Evolutionary conservation across 108 stramenopile species (phyloP), one percentile per base, ranked within the genome.

Genomic region (Conticribra weissflogii): DNA sequence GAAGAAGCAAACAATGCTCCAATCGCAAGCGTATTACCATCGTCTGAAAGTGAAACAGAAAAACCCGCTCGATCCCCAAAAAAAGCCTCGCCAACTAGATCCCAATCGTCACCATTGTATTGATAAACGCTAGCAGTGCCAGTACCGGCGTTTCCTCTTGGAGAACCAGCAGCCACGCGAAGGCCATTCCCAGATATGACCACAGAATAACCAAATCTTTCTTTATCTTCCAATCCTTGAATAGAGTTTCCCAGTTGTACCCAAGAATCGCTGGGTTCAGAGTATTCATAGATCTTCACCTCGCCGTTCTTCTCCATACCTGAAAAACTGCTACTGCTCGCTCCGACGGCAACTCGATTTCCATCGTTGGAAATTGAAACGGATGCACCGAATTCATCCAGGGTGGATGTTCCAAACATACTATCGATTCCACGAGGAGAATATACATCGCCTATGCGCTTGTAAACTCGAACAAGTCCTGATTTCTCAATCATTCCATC

Each of bases 331-430:
- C 71, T 66, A 33, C 71, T 72, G 15, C 59, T 62, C 25, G 70
- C 48, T 4, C 70, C 77, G 16, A 71, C 58, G 5, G 60, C 76
- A 19, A 77, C 76, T 21, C 76, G 60, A 29, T 49, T 48, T 9
- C 76, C 76, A 52, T 77, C 61, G 22, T 63, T 53, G 12, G 65
- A 59, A 4, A 77, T 69, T 24, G 76, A 70, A 25, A 77, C 76
- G 15, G 68, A 47, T 22, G 69, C 59, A 22, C 76, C 76, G 24
- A 71, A 63, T 57, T 77, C 76, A 50, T 78, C 76, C 15, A 49
- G 62, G 16, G 50, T 34, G 25, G 70, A 49, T 33, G 22, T 55
- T 24, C 76, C 76, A 32, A 70, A 58, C 47, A 77, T 58, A 23
- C 66, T 59, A 23, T 76, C 74, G 2, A 16, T 22, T 18, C 72